A percentile compares a stretch with the other conserved stretches of the same genome.
phyloP scores from a whole-genome alignment of 2,329 filamentous ascomycete genomes.

The Domatiomyces globalis region DNA sequence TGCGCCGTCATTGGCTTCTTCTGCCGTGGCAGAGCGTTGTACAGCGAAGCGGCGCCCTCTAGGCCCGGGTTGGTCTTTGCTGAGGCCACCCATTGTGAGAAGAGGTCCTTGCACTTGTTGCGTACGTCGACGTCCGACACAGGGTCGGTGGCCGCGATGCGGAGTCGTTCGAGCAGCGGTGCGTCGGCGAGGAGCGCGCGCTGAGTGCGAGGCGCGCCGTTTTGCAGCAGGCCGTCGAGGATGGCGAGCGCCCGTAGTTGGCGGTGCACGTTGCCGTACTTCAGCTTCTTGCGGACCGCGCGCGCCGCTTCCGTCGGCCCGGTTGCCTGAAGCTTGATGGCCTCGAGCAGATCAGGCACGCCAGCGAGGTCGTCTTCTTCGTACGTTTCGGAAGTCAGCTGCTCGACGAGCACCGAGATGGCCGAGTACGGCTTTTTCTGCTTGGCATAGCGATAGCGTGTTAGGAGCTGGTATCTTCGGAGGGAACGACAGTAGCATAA shows the following conservation, averaged over 20 bases:
- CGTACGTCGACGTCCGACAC: conserved; percentile 75
- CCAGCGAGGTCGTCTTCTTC: conserved; percentile 84
- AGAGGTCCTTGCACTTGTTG: conserved; percentile 75
- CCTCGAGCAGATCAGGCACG: conserved; percentile 86
- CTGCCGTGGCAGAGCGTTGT: conserved; percentile 51
- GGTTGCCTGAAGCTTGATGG: conserved; percentile 73
- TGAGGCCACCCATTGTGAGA: conserved; percentile 65
- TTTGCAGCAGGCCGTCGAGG: conserved; percentile 85
- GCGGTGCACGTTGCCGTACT: conserved; percentile 89
- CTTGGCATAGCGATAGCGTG: conserved; percentile 18
- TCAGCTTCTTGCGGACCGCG: conserved; percentile 93
- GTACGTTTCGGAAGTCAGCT: conserved; percentile 74
- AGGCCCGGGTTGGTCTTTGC: conserved; percentile 73
- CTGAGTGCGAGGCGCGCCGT: conserved; percentile 78
- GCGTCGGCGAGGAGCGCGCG: conserved; percentile 70
- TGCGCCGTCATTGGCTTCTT: conserved; percentile 43
- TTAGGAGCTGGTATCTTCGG: conserved; percentile 18
- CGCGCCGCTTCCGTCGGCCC: conserved; percentile 81
- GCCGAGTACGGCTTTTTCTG: conserved; percentile 78
- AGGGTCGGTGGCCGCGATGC: conserved; percentile 72
- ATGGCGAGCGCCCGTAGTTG: conserved; percentile 80
- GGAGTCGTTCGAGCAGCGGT: conserved; percentile 75
- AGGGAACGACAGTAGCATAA: conserved; percentile 15
- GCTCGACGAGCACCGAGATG: conserved; percentile 82
- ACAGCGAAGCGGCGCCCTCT: conserved; percentile 63